Conservation (phyloP, 2,329 filamentous ascomycete genomes). For the Aspergillus sp. region DNA sequence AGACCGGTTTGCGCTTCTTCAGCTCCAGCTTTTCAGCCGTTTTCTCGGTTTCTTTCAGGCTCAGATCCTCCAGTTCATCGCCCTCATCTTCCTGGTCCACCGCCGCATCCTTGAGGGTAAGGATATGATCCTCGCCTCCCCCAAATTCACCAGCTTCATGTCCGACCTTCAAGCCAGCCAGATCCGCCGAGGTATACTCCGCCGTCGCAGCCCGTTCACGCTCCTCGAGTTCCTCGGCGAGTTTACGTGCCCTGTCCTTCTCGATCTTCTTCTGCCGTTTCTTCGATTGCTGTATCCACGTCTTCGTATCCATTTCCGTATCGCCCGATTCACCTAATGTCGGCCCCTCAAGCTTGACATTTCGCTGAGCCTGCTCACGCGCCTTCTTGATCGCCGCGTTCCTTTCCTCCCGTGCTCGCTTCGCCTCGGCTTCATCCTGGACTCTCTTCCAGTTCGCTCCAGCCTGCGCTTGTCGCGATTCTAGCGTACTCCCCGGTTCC, state of each 20-base stretch:
- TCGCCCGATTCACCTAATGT: constrained; percentile 69
- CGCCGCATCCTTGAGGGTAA: constrained; percentile 88
- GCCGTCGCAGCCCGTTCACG: constrained; percentile 55
- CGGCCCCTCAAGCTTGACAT: constrained; percentile 68
- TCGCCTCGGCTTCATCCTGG: constrained; percentile 62
- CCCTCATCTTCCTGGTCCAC: constrained; percentile 80
- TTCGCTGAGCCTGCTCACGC: constrained; percentile 71
- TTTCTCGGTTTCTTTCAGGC: constrained; percentile 36
- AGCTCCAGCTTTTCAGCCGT: constrained; percentile 62
- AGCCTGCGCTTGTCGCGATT: constrained; percentile 49
- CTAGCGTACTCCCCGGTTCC: constrained; percentile 72
- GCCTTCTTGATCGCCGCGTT: constrained; percentile 79
- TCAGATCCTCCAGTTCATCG: constrained; percentile 61
- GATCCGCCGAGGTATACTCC: constrained; percentile 76
- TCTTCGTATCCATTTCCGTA: constrained; percentile 64
- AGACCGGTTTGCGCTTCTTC: constrained; percentile 83
- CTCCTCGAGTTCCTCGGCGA: constrained; percentile 70
- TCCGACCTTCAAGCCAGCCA: constrained; percentile 84
- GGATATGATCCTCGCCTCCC: constrained; percentile 71
- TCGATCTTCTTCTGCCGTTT: constrained; percentile 89
- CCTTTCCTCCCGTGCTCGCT: constrained; percentile 68
- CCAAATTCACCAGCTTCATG: constrained; percentile 78
- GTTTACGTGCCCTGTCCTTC: constrained; percentile 58
- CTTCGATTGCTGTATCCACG: constrained; percentile 83
- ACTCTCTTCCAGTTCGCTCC: constrained; percentile 47